These are phyloP conservation scores for Triticum turgidum DNA, from an alignment of 176 grass and related monocot species.

Conservation along the genomic window DNA sequence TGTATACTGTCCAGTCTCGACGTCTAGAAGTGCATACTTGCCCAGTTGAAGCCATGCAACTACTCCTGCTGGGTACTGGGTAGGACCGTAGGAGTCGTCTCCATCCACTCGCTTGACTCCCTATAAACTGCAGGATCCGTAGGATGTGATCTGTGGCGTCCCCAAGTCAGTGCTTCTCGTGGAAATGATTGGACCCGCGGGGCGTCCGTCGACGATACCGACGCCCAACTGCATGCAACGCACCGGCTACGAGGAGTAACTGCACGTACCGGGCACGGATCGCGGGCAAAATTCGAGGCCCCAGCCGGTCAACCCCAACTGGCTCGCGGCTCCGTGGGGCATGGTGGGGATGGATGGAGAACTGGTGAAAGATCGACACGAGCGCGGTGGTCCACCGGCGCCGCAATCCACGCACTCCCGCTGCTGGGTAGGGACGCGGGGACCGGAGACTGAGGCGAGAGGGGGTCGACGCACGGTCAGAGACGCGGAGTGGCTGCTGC, in stretches of 20 bases:
- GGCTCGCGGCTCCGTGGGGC: background rate
- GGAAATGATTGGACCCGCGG: background rate
- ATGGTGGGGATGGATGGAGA: too few species aligned
- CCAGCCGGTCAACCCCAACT: background rate
- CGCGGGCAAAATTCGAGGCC: background rate
- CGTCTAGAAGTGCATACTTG: background rate
- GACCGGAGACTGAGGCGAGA: background rate
- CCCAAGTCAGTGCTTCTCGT: background rate
- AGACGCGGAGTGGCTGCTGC: background rate
- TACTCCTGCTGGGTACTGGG: background rate
- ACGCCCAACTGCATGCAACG: background rate
- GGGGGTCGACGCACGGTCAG: background rate
- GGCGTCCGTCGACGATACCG: background rate
- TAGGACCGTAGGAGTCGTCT: too few species aligned
- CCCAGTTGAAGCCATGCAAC: background rate
- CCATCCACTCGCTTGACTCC: background rate
- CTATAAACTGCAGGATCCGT: background rate
- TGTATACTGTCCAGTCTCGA: background rate
- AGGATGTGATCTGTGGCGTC: background rate
- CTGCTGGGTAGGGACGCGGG: background rate
- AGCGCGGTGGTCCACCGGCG: background rate
- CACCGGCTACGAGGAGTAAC: background rate
- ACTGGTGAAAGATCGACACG: background rate
- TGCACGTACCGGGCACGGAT: background rate
- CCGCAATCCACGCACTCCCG: background rate